These are phyloP conservation scores for Colletotrichum euphorbiae DNA, from an alignment of 2,329 filamentous ascomycete genomes.

Conservation along the genomic window DNA sequence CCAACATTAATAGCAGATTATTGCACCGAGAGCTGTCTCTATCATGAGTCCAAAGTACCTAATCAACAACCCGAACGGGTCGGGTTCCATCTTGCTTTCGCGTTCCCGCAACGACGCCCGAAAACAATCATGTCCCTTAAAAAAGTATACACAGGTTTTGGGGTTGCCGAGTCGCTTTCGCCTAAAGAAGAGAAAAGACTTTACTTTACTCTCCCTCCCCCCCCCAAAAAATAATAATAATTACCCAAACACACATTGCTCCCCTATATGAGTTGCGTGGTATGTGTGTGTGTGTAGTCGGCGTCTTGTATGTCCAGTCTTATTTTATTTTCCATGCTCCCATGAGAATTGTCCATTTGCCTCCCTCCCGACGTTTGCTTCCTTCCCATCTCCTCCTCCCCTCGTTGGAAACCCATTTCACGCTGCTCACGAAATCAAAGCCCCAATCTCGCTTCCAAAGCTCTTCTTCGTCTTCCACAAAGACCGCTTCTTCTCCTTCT, in stretches of 20 bases:
- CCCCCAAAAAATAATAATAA: neutral
- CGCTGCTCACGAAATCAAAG: slow-evolving; percentile 54
- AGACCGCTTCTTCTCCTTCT: slow-evolving; percentile 75
- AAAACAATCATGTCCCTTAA: slow-evolving; percentile 25
- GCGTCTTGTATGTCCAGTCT: slow-evolving; percentile 36
- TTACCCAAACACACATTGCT: slow-evolving; percentile 9
- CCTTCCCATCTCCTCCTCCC: neutral
- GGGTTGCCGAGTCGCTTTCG: neutral
- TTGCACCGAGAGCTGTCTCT: slow-evolving; percentile 37
- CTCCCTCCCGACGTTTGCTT: neutral
- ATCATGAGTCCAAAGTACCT: slow-evolving; percentile 28
- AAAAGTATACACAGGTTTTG: slow-evolving; percentile 34
- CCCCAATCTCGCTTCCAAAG: slow-evolving; percentile 59
- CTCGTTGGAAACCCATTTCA: too few relatives aligned
- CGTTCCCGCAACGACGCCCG: slow-evolving; percentile 19
- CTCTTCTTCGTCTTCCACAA: slow-evolving; percentile 73
- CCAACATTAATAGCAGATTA: slow-evolving; percentile 39
- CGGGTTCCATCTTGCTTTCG: slow-evolving; percentile 28
- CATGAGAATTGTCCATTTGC: neutral
- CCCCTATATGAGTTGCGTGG: slow-evolving; percentile 1
- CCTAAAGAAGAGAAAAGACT: neutral
- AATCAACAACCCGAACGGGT: slow-evolving; percentile 27
- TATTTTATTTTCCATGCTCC: slow-evolving; percentile 18
- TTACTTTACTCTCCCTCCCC: too few relatives aligned
- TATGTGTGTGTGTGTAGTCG: neutral